These are phyloP conservation scores for Talaromyces verruculosus DNA, from an alignment of 2,329 filamentous ascomycete species.

Conservation along the genomic window DNA sequence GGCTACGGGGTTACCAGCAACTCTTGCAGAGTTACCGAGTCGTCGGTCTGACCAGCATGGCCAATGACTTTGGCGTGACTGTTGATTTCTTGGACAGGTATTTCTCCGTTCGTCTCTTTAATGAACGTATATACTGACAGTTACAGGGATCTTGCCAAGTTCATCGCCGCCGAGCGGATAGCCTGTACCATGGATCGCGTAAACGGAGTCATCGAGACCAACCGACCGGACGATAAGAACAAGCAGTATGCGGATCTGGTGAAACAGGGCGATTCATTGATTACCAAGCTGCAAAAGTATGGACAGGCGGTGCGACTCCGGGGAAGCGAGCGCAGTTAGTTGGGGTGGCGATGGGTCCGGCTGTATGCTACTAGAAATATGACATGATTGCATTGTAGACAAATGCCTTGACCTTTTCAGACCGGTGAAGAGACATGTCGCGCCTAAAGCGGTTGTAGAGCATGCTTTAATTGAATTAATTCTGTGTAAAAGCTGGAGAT, in stretches of 20 bases:
- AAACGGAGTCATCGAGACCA: constrained; percentile 95
- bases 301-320: constrained; percentile 91
- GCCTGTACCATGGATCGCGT: constrained; percentile 97
- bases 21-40: constrained; percentile 95
- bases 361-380: constrained; percentile 3
- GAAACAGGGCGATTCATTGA: constrained; percentile 94
- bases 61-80: constrained; percentile 91
- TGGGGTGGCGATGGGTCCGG: neutral
- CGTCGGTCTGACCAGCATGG: constrained; percentile 96
- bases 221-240: constrained; percentile 97
- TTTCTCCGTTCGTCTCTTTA: constrained; percentile 31
- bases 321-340: constrained; percentile 83
- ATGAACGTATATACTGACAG: constrained; percentile 11
- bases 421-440: neutral
- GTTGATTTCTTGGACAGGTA: constrained; percentile 95
- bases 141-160: constrained; percentile 83
- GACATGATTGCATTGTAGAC: constrained; percentile 13
- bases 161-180: constrained; percentile 92
- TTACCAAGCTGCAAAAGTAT: constrained; percentile 99
- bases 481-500: neutral
- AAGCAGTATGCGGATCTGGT: constrained; percentile 99
- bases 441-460: neutral
- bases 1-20: constrained; percentile 92
- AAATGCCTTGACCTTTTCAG: neutral
- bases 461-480: neutral